These are phyloP conservation scores for Lactarius psammicola DNA, from an alignment of 768 basidiomycete genomes.

Conservation along the genomic window DNA sequence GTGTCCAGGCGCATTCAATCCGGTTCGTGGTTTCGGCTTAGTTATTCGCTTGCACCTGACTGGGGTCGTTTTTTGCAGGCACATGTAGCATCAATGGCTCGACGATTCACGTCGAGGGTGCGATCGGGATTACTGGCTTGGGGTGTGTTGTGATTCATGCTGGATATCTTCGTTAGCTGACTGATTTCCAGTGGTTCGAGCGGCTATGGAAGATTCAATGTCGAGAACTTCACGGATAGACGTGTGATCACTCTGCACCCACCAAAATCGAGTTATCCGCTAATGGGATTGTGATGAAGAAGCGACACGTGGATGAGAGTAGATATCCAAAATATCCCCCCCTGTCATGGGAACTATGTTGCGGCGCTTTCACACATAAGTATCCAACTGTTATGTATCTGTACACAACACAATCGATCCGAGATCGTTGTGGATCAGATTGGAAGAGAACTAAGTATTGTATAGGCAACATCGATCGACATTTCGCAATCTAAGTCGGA, in stretches of 20 bases:
- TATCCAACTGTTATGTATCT: neutral
- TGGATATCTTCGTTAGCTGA: neutral
- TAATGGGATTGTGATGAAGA: constrained; percentile 3
- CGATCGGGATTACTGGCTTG: constrained; percentile 42
- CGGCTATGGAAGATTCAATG: constrained; percentile 54
- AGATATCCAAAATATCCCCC: neutral
- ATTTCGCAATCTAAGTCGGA: neutral
- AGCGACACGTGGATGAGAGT: neutral
- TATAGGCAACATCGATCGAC: neutral
- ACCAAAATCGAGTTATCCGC: constrained; percentile 17
- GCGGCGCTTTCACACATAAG: neutral
- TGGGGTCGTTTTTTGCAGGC: constrained; percentile 37
- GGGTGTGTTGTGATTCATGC: constrained; percentile 39
- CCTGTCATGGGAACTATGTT: neutral
- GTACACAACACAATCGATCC: neutral
- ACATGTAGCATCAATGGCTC: constrained; percentile 56
- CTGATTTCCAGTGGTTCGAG: constrained; percentile 32
- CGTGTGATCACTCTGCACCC: constrained; percentile 46
- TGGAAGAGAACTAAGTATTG: too few relatives aligned
- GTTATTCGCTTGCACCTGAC: neutral
- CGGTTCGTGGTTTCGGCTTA: constrained; percentile 34
- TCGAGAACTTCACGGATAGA: constrained; percentile 51
- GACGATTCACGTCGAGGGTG: constrained; percentile 47
- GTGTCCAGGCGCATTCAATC: constrained; percentile 49
- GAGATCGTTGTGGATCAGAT: neutral